Percentiles rank a stretch among this genome's conserved stretches.
These are phyloP conservation scores for Wickerhamiella alocasiicola DNA, from an alignment of 805 yeast genomes.

Conservation along the genomic window DNA sequence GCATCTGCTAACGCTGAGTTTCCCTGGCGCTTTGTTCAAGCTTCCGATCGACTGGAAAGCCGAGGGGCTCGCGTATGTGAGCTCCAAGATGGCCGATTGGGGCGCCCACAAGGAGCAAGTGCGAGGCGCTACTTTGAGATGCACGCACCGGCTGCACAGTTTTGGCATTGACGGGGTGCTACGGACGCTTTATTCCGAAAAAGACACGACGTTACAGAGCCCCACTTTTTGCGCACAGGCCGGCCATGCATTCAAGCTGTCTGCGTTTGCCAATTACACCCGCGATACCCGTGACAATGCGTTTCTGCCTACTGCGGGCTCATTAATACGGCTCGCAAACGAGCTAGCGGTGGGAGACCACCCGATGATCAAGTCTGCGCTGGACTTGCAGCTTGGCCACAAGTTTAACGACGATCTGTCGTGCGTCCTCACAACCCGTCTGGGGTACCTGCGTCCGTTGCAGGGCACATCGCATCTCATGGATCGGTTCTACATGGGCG, in stretches of 20 bases:
- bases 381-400: constrained; percentile 28
- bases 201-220: constrained; percentile 35
- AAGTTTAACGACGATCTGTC: constrained; percentile 17
- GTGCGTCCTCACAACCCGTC: constrained; percentile 15
- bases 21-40: constrained; percentile 38
- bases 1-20: constrained; percentile 38
- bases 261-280: constrained; percentile 34
- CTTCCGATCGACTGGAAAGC: constrained; percentile 34
- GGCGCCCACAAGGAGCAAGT: constrained; percentile 42
- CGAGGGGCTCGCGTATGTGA: constrained; percentile 40
- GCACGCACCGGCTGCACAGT: constrained; percentile 30
- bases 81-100: constrained; percentile 40
- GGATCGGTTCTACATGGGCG: constrained; percentile 79
- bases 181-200: constrained; percentile 42
- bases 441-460: constrained; percentile 19
- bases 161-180: constrained; percentile 50
- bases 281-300: constrained; percentile 35
- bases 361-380: constrained; percentile 26
- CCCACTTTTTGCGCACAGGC: constrained; percentile 41
- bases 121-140: constrained; percentile 33
- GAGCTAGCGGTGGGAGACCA: constrained; percentile 35
- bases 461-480: constrained; percentile 38
- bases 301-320: constrained; percentile 38
- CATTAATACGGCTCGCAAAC: constrained; percentile 29
- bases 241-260: constrained; percentile 49